Evolutionary conservation across 768 basidiomycete genomes (phyloP).

Genomic region (Leccinellum luteum): DNA sequence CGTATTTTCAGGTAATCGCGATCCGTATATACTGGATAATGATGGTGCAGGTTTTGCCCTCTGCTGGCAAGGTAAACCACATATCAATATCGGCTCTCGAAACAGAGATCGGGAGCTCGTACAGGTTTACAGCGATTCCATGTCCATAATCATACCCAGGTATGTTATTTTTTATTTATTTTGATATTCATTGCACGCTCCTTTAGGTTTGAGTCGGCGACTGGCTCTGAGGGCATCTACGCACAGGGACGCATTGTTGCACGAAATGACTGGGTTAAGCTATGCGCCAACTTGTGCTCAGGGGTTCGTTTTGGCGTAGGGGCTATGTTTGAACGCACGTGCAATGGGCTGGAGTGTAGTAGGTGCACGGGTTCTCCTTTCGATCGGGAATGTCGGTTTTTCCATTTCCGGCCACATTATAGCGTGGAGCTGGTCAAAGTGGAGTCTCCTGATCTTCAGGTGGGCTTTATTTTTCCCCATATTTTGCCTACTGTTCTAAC

Average conservation of each 20-base stretch:
- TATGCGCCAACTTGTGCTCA: constrained; percentile 79
- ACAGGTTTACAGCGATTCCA: constrained; percentile 77
- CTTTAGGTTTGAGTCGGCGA: constrained; percentile 21
- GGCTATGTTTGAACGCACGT: constrained; percentile 78
- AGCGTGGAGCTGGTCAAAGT: constrained; percentile 61
- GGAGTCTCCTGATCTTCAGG: constrained; percentile 44
- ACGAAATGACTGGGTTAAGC: constrained; percentile 51
- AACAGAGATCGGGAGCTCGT: constrained; percentile 76
- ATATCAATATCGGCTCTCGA: constrained; percentile 62
- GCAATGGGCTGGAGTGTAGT: constrained; percentile 58
- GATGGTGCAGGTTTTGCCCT: constrained; percentile 85
- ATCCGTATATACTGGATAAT: constrained; percentile 70
- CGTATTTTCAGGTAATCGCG: constrained; percentile 60
- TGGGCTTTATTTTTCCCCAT: constrained; percentile 23
- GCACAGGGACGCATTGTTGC: constrained; percentile 21
- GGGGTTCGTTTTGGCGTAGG: constrained; percentile 89
- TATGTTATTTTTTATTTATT: constrained; percentile 37
- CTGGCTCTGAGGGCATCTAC: constrained; percentile 9
- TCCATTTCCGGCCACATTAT: constrained; percentile 80
- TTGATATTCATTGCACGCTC: constrained; percentile 1
- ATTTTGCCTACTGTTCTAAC: background rate
- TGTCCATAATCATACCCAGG: constrained; percentile 86
- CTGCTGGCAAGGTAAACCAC: constrained; percentile 76
- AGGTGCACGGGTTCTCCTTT: constrained; percentile 61
- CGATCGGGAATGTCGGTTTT: constrained; percentile 75